A percentile compares a stretch with the other conserved stretches of the same genome.
phyloP scores from a whole-genome alignment of 345 rosid species.

The Eucalyptus microcorys region DNA sequence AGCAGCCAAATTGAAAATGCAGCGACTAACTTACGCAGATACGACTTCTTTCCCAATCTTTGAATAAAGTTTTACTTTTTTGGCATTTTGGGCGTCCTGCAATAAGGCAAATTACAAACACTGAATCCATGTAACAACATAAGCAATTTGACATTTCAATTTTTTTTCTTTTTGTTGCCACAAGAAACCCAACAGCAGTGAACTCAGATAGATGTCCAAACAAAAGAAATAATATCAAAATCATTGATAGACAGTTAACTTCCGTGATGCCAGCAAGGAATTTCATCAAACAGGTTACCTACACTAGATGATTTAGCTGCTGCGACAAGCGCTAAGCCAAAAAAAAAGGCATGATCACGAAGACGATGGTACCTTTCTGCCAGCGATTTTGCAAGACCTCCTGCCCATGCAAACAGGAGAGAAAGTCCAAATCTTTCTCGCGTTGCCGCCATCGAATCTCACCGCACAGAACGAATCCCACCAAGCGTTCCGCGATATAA shows the following conservation, averaged over 20 bases:
- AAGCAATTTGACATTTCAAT: neutral
- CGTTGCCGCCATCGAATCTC: neutral
- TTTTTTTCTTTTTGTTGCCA: too few species aligned
- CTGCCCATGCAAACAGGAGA: conserved; percentile 83
- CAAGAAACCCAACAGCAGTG: neutral
- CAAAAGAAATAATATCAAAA: neutral
- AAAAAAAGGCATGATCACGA: neutral
- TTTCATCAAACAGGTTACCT: neutral
- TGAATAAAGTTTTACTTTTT: conserved; percentile 67
- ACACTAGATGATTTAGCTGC: neutral
- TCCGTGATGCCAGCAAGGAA: neutral
- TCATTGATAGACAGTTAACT: neutral
- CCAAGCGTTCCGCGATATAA: conserved; percentile 13
- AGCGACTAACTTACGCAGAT: conserved; percentile 64
- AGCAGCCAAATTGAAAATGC: neutral
- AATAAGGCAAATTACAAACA: conserved; percentile 2
- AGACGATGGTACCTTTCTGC: conserved; percentile 49
- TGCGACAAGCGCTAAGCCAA: neutral
- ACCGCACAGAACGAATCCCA: neutral
- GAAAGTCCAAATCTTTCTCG: conserved; percentile 44
- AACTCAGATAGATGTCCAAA: neutral
- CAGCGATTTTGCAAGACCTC: conserved; percentile 85
- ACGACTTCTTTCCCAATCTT: conserved; percentile 86
- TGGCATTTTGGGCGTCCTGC: conserved; percentile 84
- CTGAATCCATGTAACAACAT: neutral